phyloP scores from a whole-genome alignment of 1,139 yeast species.

The Scheffersomyces lignicola region DNA sequence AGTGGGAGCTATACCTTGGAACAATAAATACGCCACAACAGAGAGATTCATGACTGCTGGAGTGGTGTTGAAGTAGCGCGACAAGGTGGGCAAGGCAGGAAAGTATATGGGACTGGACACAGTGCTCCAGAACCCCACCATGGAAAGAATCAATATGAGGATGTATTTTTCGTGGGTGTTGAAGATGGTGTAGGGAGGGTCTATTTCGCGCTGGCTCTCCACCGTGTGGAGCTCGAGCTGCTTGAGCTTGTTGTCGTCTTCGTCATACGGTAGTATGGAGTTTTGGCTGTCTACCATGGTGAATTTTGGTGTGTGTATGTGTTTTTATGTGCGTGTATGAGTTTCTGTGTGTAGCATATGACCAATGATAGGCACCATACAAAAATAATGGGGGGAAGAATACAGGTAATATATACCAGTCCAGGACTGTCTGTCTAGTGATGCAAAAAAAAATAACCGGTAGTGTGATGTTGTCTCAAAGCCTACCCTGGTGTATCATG shows the following conservation, averaged over 20 bases:
- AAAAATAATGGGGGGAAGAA: too few relatives aligned
- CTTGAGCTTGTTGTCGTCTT: neutral
- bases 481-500: constrained; percentile 1
- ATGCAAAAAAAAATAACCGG: constrained; percentile 1
- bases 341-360: neutral
- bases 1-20: constrained; percentile 40
- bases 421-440: too few relatives aligned
- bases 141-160: constrained; percentile 25
- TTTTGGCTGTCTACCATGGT: neutral
- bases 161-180: constrained; percentile 15
- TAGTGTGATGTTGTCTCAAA: neutral
- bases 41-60: constrained; percentile 30
- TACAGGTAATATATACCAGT: too few relatives aligned
- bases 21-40: constrained; percentile 37
- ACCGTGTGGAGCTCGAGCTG: constrained; percentile 6
- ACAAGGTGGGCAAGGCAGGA: constrained; percentile 41
- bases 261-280: neutral
- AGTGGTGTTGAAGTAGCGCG: constrained; percentile 24
- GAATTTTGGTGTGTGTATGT: neutral
- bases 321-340: neutral
- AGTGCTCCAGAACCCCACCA: constrained; percentile 42
- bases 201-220: constrained; percentile 4
- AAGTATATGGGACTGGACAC: constrained; percentile 41
- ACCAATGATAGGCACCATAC: neutral
- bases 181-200: constrained; percentile 20